Evolutionary conservation across 495 filamentous ascomycete species (phyloP), one percentile per base, ranked within the genome.

Genomic region (Aspergillus egyptiacus): DNA sequence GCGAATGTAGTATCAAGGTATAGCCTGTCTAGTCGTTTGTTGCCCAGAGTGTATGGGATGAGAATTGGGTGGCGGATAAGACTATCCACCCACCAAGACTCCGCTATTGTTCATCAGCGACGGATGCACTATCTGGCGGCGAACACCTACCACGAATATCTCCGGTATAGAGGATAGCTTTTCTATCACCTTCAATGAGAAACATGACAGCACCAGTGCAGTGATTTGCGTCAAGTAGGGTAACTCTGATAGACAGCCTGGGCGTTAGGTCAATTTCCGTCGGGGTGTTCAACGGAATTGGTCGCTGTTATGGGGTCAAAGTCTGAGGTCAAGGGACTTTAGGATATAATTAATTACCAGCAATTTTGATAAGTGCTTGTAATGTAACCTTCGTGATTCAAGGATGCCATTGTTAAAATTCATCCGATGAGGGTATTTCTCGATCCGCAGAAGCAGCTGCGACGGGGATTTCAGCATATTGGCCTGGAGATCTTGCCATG

Each of bases 181-280:
- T 91, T 6, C 77, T 78, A 43, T 80, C 63, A 4, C 81, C 81
- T 61, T 96, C 87, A 32, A 96, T 84, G 6, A 96, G 81, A 59
- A 96, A 96, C 89, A 96, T 95, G 22, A 96, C 90, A 17, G 90
- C 83, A 2, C 91, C 91, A 15, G 83, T 71, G 60, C 91, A 97
- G 58, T 96, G 91, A 59, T 97, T 96, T 6, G 91, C 91, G 71
- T 96, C 83, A 27, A 96, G 78, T 0, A 96, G 73, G 2, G 91
- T 95, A 27, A 95, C 87, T 41, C 81, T 79, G 37, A 96, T 83
- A 9, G 67, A 66, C 44, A 77, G 76, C 5, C 76, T 76, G 0
- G 81, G 86, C 2, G 75, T 74, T 7, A 96, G 70, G 53, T 96
- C 87, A 48, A 97, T 78, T 28, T 73, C 62, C 0, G 83, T 89